Base-by-base conservation (phyloP, 2,329 filamentous ascomycete genomes). In the Chaetomium olivaceum region DNA sequence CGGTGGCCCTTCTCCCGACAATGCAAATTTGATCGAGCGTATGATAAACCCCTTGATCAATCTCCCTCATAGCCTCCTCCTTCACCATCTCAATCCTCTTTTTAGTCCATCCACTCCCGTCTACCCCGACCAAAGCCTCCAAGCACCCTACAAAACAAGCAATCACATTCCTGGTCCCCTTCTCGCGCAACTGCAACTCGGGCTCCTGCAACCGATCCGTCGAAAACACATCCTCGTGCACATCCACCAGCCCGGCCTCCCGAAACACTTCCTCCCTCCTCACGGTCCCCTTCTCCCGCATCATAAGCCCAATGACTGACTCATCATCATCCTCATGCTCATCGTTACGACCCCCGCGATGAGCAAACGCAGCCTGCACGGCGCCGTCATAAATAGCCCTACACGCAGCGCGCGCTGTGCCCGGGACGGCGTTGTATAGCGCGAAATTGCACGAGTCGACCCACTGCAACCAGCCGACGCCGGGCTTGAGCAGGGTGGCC, bases 141-240 rank as follows among this genome's bases (percentile, higher is more conserved):
- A 71, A 55, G 25, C 69, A 69, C 5, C 66, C 64, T 25, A 64
- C 3, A 39, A 46, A 58, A n/a, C 56, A 69, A 65, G 33, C 69
- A 66, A 36, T 63, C 16, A 70, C 51, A 50, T 70, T 70, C 58
- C 64, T 59, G 14, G 69, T 69, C 36, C 62, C 67, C 62, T 61
- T 69, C 0, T 67, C 62, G 48, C 69, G 64, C 51, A 68, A 46
- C 16, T 33, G 19, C 57, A 63, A 33, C 57, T 51, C 64, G 7
- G 52, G 51, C 23, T 70, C 67, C 59, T 67, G 65, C 63, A 70
- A 36, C 61, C 67, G 51, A 27, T 70, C 69, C 14, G 69, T 65
- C 31, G 67, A 69, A 59, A 70, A 69, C 54, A 70, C 65, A 50
- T 69, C 69, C 62, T 70, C 69, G 19, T 67, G 64, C 60, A 69